These are phyloP conservation scores for Paecilomyces variotii DNA, from an alignment of 2,329 filamentous ascomycete species.

Conservation along the genomic window DNA sequence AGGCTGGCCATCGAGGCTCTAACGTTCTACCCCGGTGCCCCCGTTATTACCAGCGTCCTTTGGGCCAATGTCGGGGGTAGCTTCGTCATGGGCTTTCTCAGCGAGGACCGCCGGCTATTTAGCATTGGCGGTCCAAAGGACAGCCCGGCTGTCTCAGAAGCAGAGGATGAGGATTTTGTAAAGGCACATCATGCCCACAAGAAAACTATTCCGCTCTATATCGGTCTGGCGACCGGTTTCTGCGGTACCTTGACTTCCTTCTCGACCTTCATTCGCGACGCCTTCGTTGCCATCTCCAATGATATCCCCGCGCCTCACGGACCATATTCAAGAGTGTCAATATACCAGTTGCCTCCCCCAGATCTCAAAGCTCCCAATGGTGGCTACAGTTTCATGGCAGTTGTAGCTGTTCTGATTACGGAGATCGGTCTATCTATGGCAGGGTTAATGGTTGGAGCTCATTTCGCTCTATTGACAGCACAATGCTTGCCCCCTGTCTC, in stretches of 20 bases:
- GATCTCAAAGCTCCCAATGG: constrained; percentile 47
- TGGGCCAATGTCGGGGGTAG: constrained; percentile 82
- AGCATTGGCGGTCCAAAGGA: constrained; percentile 43
- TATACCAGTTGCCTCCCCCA: constrained; percentile 19
- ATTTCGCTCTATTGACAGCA: constrained; percentile 57
- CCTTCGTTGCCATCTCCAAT: constrained; percentile 68
- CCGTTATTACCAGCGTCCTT: constrained; percentile 60
- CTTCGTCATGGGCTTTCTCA: constrained; percentile 70
- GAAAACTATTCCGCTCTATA: constrained; percentile 75
- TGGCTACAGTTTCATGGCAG: constrained; percentile 70
- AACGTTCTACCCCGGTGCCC: constrained; percentile 68
- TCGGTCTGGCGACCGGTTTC: constrained; percentile 76
- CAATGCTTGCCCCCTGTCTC: constrained; percentile 49
- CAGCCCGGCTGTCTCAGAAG: constrained; percentile 24
- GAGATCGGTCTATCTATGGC: constrained; percentile 62
- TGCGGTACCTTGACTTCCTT: constrained; percentile 84
- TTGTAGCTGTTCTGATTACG: constrained; percentile 60
- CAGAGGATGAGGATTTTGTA: constrained; percentile 28
- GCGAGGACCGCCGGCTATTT: constrained; percentile 67
- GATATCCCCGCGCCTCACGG: constrained; percentile 47
- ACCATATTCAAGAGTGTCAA: constrained; percentile 31
- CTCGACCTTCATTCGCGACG: constrained; percentile 71
- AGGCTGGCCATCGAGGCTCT: constrained; percentile 68
- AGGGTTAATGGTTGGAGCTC: constrained; percentile 61
- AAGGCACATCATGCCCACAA: constrained; percentile 55